A percentile compares a stretch with the other conserved stretches of the same genome.
Conservation (phyloP, 306 rosid species). For the Oemleria cerasiformis region DNA sequence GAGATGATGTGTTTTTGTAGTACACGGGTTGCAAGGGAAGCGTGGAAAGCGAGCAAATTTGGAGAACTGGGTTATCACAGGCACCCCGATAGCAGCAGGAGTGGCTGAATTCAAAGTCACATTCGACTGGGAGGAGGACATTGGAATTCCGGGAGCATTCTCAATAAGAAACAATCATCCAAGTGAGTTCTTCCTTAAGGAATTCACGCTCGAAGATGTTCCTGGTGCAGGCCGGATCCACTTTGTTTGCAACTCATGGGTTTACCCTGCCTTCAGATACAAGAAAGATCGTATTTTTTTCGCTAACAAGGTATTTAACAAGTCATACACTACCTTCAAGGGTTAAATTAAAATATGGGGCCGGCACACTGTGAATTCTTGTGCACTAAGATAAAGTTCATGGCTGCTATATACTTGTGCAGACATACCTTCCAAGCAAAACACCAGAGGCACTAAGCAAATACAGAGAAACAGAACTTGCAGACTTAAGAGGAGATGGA, state of each 20-base stretch:
- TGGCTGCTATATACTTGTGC: conserved; percentile 4
- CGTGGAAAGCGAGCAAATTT: conserved; percentile 51
- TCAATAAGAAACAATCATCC: conserved; percentile 41
- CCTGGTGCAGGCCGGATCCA: conserved; percentile 41
- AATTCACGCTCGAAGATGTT: conserved; percentile 53
- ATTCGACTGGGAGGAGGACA: conserved; percentile 49
- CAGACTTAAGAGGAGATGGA: conserved; percentile 64
- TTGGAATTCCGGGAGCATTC: conserved; percentile 66
- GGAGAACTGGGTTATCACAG: conserved; percentile 47
- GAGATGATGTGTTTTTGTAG: conserved; percentile 25
- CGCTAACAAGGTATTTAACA: conserved; percentile 47
- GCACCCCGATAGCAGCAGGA: conserved; percentile 38
- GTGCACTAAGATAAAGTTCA: background rate
- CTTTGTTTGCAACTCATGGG: conserved; percentile 70
- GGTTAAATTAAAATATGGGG: background rate
- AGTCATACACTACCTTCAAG: no score
- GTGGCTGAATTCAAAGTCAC: conserved; percentile 40
- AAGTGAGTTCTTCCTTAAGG: conserved; percentile 53
- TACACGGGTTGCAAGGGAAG: conserved; percentile 42
- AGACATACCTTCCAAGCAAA: conserved; percentile 69
- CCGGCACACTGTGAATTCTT: no score
- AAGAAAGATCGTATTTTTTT: conserved; percentile 56
- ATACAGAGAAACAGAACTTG: conserved; percentile 54
- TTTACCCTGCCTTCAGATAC: conserved; percentile 39
- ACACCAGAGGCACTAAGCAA: conserved; percentile 52